Evolutionary conservation across 1,139 yeast species (phyloP), one percentile per base, ranked within the genome.

Genomic region (Candida neerlandica): DNA sequence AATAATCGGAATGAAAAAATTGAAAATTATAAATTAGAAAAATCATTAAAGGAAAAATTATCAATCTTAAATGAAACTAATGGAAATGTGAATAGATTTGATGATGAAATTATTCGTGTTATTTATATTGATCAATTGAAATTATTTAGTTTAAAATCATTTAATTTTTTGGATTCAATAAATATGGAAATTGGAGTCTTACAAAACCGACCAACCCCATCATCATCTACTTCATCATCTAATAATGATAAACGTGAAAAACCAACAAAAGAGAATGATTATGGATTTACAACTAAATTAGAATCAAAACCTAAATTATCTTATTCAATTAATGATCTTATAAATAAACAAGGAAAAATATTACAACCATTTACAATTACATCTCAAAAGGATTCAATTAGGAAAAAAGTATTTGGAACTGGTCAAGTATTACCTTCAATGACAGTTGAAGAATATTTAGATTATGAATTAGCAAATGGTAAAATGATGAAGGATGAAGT

Each of bases 361-460:
- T 68, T 89, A 38, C 81, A 88, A 56, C 98, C 97, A 6, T 94
- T 94, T 65, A 89, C 95, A 0, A 79, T 94, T 29, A 82, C 90
- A 5, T 73, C 84, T 5, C 69, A 74, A 41, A 76, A 88, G 48
- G 80, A 84, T 23, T 81, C 84, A 42, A 59, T 89, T 19, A 75
- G 78, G 50, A 70, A 75, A 26, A 82, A 84, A 57, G 97, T 92
- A 0, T 84, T 82, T 61, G 97, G 98, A 1, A 89, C 96, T 1
- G 99, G 98, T 0, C 98, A 94, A 66, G 84, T 81, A 34, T 74
- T 94, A 37, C 99, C 99, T 1, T 89, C 97, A 0, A 90, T 95
- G 96, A 76, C 96, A 0, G 94, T 95, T 0, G 99, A 94, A 56
- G 97, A 94, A 59, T 86, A 88, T 55, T 74, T 94, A 47, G 96